phyloP scores from a whole-genome alignment of 2,329 filamentous ascomycete species.

The Pyricularia grisea region DNA sequence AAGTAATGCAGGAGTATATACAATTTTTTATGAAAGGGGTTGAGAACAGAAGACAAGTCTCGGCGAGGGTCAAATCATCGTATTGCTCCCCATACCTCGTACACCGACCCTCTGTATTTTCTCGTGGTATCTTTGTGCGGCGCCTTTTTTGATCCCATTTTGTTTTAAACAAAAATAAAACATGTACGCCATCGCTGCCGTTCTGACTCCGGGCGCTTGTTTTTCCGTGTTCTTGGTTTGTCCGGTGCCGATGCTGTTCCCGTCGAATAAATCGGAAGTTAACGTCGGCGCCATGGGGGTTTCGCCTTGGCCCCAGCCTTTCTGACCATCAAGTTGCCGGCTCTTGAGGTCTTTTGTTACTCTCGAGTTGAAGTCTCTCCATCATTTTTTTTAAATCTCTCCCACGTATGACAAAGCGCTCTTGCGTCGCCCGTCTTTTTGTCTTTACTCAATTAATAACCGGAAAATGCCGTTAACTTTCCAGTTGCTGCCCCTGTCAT shows the following conservation, averaged over 20 bases:
- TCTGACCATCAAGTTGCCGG: not conserved
- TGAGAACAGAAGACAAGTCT: not conserved
- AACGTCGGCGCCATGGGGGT: not conserved
- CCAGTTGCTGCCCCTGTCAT: not conserved
- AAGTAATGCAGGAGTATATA: not conserved
- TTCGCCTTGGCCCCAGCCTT: not conserved
- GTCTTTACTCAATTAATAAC: not conserved
- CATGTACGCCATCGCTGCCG: not conserved
- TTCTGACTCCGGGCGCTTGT: not conserved
- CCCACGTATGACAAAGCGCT: not conserved
- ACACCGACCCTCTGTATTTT: not conserved
- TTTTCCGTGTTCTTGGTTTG: not conserved
- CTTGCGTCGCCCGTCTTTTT: not conserved
- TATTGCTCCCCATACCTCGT: not conserved
- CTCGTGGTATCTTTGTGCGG: not conserved
- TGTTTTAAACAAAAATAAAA: not conserved
- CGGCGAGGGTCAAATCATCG: not conserved
- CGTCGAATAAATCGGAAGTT: not conserved
- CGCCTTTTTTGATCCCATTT: not conserved
- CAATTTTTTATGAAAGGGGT: not conserved
- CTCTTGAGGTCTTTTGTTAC: not conserved
- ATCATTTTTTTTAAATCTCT: not conserved
- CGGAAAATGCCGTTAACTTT: not conserved
- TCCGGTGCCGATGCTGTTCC: not conserved
- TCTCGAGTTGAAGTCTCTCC: not conserved